Evolutionary conservation across 2,329 filamentous ascomycete species (phyloP).

Genomic region (Fusarium udum): DNA sequence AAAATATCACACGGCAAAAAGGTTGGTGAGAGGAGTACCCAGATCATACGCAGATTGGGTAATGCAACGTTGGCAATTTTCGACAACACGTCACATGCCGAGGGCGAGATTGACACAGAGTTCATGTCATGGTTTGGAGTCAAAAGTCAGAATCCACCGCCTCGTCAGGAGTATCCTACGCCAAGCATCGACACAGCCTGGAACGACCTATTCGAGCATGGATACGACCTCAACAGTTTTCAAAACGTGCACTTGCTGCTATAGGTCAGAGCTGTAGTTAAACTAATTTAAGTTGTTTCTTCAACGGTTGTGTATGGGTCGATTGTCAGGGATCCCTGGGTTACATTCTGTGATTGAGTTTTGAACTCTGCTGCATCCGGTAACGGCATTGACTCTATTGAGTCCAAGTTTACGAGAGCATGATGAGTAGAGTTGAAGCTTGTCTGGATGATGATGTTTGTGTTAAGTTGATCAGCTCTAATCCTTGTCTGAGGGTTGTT

Average conservation of each 20-base stretch:
- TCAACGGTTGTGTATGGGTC: background rate
- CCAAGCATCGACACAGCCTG: conserved; percentile 38
- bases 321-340: background rate
- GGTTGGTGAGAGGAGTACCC: conserved; percentile 31
- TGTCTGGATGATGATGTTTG: rapidly evolving
- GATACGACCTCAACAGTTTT: conserved; percentile 33
- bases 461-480: background rate
- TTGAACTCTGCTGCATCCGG: background rate
- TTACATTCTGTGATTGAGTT: background rate
- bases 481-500: background rate
- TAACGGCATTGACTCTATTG: no score
- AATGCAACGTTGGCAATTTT: conserved; percentile 37
- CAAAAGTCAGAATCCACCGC: conserved; percentile 33
- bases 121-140: conserved; percentile 42
- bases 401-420: background rate
- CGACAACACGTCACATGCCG: conserved; percentile 22
- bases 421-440: background rate
- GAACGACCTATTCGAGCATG: conserved; percentile 40
- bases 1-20: conserved; percentile 37
- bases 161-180: conserved; percentile 33
- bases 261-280: background rate
- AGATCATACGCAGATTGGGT: conserved; percentile 30
- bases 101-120: conserved; percentile 36
- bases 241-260: conserved; percentile 30
- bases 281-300: background rate